Percentiles rank a stretch among this genome's conserved stretches.
phyloP scores from a whole-genome alignment of 306 rosid species.

The Morella rubra region DNA sequence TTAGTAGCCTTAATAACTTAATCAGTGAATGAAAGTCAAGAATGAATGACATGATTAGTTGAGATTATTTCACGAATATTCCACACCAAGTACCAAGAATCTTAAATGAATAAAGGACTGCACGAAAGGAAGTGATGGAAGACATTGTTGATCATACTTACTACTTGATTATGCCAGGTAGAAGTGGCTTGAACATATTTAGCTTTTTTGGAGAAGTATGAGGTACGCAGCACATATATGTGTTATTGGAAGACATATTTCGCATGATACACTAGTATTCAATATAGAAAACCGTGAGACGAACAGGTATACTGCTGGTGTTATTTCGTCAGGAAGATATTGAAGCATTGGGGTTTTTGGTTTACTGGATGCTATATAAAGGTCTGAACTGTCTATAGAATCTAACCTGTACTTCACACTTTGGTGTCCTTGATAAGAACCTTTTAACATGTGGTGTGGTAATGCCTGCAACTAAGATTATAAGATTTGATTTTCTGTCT shows the following conservation, averaged over 20 bases:
- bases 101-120: neutral
- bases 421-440: neutral
- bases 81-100: neutral
- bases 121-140: neutral
- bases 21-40: conserved; percentile 1
- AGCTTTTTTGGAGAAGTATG: conserved; percentile 9
- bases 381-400: neutral
- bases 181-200: neutral
- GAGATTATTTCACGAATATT: neutral
- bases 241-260: neutral
- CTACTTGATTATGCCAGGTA: neutral
- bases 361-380: neutral
- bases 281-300: neutral
- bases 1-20: neutral
- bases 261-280: neutral
- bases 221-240: neutral
- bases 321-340: neutral
- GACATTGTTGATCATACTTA: neutral
- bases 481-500: neutral
- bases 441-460: neutral
- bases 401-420: neutral
- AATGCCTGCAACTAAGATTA: neutral
- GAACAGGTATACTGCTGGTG: neutral
- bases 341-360: neutral
- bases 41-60: neutral